phyloP scores from a whole-genome alignment of 1,284 basidiomycete genomes.

The Tylopilus orsonianus region DNA sequence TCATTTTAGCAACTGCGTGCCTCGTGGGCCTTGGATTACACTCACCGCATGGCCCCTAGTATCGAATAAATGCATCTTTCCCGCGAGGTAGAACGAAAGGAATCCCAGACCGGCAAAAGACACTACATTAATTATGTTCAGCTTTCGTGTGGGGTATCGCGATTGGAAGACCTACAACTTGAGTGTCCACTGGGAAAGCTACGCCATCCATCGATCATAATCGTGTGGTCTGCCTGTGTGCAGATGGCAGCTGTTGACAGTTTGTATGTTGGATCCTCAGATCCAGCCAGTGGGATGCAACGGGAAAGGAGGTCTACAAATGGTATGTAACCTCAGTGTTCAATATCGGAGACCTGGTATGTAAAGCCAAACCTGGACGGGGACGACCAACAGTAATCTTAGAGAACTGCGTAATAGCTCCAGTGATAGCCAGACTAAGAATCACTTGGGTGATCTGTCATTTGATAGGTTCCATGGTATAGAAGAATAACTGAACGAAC shows the following conservation, averaged over 20 bases:
- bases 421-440: constrained; percentile 73
- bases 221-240: constrained; percentile 59
- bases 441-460: constrained; percentile 49
- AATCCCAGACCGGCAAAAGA: constrained; percentile 93
- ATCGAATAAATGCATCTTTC: constrained; percentile 92
- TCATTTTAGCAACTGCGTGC: constrained; percentile 1
- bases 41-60: constrained; percentile 73
- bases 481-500: constrained; percentile 42
- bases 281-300: constrained; percentile 72
- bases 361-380: constrained; percentile 59
- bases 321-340: background rate
- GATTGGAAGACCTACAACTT: constrained; percentile 53
- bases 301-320: constrained; percentile 73
- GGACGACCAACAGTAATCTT: constrained; percentile 92
- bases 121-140: constrained; percentile 45
- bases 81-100: constrained; percentile 84
- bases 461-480: constrained; percentile 7
- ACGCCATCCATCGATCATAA: constrained; percentile 84
- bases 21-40: constrained; percentile 9
- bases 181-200: constrained; percentile 95
- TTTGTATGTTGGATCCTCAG: constrained; percentile 70
- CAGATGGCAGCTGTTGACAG: constrained; percentile 80
- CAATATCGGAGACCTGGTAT: background rate
- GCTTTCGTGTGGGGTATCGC: background rate
- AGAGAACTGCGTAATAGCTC: constrained; percentile 79